Percentiles rank a stretch among this genome's conserved stretches.
phyloP scores from a whole-genome alignment of 2,329 filamentous ascomycete genomes.

The Madurella fahalii region DNA sequence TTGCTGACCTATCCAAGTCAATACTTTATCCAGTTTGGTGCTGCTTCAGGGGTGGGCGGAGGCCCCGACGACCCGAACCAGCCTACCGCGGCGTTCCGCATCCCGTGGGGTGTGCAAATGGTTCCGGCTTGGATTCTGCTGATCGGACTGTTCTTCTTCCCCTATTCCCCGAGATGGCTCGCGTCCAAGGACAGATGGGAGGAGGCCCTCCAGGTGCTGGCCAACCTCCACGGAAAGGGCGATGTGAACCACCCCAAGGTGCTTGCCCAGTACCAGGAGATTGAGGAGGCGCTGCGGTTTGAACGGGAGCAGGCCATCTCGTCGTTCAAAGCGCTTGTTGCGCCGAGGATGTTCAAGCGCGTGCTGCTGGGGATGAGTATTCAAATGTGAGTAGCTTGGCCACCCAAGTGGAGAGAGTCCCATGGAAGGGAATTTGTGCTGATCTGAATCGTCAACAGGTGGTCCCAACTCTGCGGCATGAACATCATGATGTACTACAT shows the following conservation, averaged over 20 bases:
- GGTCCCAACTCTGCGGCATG: constrained; percentile 57
- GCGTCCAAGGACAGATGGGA: constrained; percentile 65
- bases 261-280: constrained; percentile 60
- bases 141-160: constrained; percentile 56
- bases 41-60: constrained; percentile 47
- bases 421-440: background rate
- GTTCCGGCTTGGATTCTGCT: constrained; percentile 52
- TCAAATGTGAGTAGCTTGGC: constrained; percentile 15
- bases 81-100: constrained; percentile 51
- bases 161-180: constrained; percentile 65
- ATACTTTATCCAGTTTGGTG: constrained; percentile 64
- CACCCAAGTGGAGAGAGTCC: background rate
- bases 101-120: constrained; percentile 60
- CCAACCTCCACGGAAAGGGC: constrained; percentile 54
- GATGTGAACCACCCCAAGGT: constrained; percentile 55
- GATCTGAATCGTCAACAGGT: constrained; percentile 40
- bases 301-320: constrained; percentile 49
- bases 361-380: constrained; percentile 43
- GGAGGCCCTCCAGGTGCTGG: constrained; percentile 56
- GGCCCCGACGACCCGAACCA: constrained; percentile 49
- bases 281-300: constrained; percentile 50
- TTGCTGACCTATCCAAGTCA: constrained; percentile 32
- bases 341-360: constrained; percentile 51
- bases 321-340: constrained; percentile 47
- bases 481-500: constrained; percentile 59